These are phyloP conservation scores for Alternaria sp. DNA, from an alignment of 2,329 filamentous ascomycete genomes.

Conservation along the genomic window DNA sequence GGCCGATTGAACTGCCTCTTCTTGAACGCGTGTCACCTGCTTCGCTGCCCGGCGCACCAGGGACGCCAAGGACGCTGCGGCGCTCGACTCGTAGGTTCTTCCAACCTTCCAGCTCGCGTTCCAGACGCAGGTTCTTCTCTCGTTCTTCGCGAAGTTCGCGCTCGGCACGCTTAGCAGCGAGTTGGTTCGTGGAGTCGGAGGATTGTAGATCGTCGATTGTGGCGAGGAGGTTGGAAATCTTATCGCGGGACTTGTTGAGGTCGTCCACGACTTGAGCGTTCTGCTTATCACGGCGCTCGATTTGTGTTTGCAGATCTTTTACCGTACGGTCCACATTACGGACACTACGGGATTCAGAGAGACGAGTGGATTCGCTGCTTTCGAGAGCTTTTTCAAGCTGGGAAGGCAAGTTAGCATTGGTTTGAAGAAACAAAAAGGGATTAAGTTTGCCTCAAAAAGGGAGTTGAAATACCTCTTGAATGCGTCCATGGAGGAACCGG, in stretches of 20 bases:
- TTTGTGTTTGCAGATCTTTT: conserved; percentile 89
- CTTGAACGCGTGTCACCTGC: conserved; percentile 54
- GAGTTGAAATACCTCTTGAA: conserved; percentile 80
- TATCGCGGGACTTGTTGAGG: conserved; percentile 84
- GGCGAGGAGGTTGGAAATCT: conserved; percentile 84
- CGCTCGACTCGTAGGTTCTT: conserved; percentile 74
- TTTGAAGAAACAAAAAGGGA: neutral
- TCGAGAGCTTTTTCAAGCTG: conserved; percentile 90
- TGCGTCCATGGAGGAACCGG: conserved; percentile 89
- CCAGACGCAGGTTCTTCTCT: conserved; percentile 81
- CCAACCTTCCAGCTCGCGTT: conserved; percentile 85
- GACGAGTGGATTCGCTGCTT: conserved; percentile 78
- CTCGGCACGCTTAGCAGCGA: conserved; percentile 84
- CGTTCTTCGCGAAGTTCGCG: conserved; percentile 88
- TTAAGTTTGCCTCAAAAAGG: neutral
- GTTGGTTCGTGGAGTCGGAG: conserved; percentile 80
- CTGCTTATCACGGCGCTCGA: conserved; percentile 91
- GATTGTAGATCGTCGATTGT: conserved; percentile 95
- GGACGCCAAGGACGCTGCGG: conserved; percentile 47
- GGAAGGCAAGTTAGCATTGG: conserved; percentile 24
- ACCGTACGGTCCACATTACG: conserved; percentile 94
- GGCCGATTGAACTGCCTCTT: conserved; percentile 55
- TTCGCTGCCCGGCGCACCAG: conserved; percentile 53
- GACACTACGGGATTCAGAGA: conserved; percentile 82
- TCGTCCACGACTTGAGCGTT: conserved; percentile 84